Percentiles rank a stretch among this genome's conserved stretches.
These are phyloP conservation scores for Fusarium sublunatum DNA, from an alignment of 2,329 filamentous ascomycete species.

Conservation along the genomic window DNA sequence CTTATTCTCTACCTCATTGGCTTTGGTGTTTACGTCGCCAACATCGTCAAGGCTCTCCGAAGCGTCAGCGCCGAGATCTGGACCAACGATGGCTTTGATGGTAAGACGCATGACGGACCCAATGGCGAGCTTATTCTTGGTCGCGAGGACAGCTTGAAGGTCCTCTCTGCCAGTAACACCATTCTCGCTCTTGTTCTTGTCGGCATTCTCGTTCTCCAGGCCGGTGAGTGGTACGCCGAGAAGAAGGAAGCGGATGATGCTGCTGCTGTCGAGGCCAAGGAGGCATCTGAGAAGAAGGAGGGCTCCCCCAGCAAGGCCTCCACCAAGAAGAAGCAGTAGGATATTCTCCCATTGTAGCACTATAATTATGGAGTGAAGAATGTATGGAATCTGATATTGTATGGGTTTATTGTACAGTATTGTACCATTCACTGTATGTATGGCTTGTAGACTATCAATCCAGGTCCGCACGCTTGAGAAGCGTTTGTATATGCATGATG, in stretches of 20 bases:
- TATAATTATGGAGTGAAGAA: neutral
- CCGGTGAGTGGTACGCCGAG: conserved; percentile 98
- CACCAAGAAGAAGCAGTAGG: conserved; percentile 54
- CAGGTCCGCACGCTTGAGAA: neutral
- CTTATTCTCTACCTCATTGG: conserved; percentile 87
- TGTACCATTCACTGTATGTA: conserved; percentile 25
- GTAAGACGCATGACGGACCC: conserved; percentile 53
- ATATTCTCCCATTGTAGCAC: neutral
- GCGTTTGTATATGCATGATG: conserved; percentile 2
- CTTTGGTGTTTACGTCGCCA: conserved; percentile 91
- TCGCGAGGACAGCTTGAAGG: conserved; percentile 88
- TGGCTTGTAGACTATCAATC: conserved; percentile 16
- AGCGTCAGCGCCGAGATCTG: conserved; percentile 81
- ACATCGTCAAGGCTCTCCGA: conserved; percentile 94
- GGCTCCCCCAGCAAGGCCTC: conserved; percentile 44
- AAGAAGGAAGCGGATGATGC: conserved; percentile 87
- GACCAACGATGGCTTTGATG: conserved; percentile 55
- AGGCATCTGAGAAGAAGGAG: conserved; percentile 54
- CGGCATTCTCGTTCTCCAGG: conserved; percentile 91
- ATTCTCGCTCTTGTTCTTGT: conserved; percentile 93
- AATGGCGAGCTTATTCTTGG: conserved; percentile 75
- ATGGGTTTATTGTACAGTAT: neutral
- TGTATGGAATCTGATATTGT: conserved; percentile 6
- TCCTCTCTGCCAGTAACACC: conserved; percentile 93
- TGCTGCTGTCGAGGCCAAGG: conserved; percentile 65